Evolutionary conservation across 1,139 yeast genomes (phyloP).

Genomic region (Hemisphaericaspora xylanilytica): DNA sequence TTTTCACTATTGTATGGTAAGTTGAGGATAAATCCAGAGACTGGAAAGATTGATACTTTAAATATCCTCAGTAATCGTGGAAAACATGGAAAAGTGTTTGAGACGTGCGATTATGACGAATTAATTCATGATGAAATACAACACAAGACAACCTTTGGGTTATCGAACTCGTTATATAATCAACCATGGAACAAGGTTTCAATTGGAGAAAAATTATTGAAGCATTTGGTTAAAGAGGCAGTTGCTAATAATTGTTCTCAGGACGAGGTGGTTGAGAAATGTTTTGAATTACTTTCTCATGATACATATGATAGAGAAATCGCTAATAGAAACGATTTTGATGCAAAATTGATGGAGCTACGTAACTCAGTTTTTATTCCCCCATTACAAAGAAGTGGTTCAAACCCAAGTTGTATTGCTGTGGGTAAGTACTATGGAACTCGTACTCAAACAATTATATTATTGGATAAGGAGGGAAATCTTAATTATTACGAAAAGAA

Average conservation of each 20-base stretch:
- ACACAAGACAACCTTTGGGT: conserved; percentile 41
- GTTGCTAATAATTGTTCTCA: conserved; percentile 24
- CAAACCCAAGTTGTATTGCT: conserved; percentile 14
- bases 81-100: conserved; percentile 35
- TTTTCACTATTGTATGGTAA: conserved; percentile 77
- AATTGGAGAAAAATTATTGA: conserved; percentile 48
- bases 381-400: conserved; percentile 37
- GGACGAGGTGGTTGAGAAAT: conserved; percentile 44
- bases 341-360: conserved; percentile 40
- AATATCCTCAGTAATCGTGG: conserved; percentile 54
- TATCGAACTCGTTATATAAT: conserved; percentile 61
- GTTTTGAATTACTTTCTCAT: conserved; percentile 55
- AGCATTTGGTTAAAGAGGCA: conserved; percentile 33
- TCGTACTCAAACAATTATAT: conserved; percentile 78
- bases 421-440: conserved; percentile 75
- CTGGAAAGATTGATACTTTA: conserved; percentile 33
- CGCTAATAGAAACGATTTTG: conserved; percentile 22
- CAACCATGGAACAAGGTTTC: conserved; percentile 75
- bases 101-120: conserved; percentile 9
- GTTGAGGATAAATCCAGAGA: conserved; percentile 25
- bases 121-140: conserved; percentile 11
- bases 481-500: conserved; percentile 41
- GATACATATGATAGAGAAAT: conserved; percentile 36
- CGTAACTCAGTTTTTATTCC: conserved; percentile 72
- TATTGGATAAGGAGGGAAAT: conserved; percentile 51